These are phyloP conservation scores for Pseudopyricularia cyperi DNA, from an alignment of 2,329 filamentous ascomycete genomes.

Conservation along the genomic window DNA sequence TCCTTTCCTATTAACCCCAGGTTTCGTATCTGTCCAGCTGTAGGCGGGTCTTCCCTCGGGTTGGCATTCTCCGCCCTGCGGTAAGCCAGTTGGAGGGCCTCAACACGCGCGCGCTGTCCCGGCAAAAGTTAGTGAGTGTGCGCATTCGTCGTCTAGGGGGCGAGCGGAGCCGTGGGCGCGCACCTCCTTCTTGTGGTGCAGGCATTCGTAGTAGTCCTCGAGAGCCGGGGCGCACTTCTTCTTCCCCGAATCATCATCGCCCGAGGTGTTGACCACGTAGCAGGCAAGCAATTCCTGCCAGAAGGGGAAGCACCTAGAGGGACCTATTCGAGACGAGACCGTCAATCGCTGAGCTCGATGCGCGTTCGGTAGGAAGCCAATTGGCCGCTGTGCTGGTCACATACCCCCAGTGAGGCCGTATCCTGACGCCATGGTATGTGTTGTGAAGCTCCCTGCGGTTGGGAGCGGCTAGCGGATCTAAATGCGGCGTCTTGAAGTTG, in stretches of 20 bases:
- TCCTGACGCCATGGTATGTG: conserved; percentile 58
- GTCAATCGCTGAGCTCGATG: background rate
- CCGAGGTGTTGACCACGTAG: conserved; percentile 85
- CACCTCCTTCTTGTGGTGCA: conserved; percentile 99
- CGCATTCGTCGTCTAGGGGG: background rate
- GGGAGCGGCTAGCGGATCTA: background rate
- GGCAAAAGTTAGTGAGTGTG: background rate
- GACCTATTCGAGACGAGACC: conserved; percentile 24
- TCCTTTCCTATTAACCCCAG: conserved; percentile 75
- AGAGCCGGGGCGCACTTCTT: conserved; percentile 74
- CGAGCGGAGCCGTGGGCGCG: conserved; percentile 5
- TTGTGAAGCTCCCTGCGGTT: conserved; percentile 5
- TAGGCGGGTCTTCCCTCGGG: conserved; percentile 68
- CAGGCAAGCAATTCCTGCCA: conserved; percentile 98
- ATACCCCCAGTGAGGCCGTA: conserved; percentile 70
- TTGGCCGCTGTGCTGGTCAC: conserved; percentile 16
- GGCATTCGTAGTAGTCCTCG: conserved; percentile 97
- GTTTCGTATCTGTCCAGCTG: conserved; percentile 75
- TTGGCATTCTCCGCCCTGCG: conserved; percentile 65
- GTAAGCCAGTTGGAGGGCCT: conserved; percentile 71
- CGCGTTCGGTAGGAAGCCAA: conserved; percentile 6
- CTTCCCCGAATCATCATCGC: conserved; percentile 68
- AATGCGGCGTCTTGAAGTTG: background rate
- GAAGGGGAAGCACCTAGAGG: conserved; percentile 88
- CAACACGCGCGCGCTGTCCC: conserved; percentile 60